Evolutionary conservation across 495 filamentous ascomycete species (phyloP), one percentile per base, ranked within the genome.

Genomic region (Xylaria intraflava): DNA sequence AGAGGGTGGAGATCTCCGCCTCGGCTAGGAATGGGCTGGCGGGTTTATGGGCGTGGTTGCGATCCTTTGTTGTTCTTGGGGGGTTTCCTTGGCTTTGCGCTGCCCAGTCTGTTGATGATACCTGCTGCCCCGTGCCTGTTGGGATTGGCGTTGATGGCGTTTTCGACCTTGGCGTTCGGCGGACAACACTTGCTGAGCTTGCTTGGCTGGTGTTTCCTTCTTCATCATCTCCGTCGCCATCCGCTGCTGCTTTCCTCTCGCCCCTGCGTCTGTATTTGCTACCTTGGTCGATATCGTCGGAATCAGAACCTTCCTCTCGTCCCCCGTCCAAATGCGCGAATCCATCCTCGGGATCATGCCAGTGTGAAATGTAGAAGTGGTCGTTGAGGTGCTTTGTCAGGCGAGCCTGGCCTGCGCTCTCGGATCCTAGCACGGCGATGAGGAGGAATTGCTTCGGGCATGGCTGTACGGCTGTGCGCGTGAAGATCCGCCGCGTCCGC

Each of bases 291-390:
- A n/a, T 17, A 17, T 20, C 19, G 14, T 44, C 62, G 54, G 1
- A 29, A n/a, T 45, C 30, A 6, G 17, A 5, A 2, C 49, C 29
- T 16, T 53, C 66, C 3, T 59, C 57, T 7, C 59, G 62, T 5
- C 61, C 58, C 19, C 85, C 82, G 57, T 93, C 86, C 1, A 88
- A 65, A 54, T 92, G 83, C 1, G 79, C 74, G 50, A 87, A 86
- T 22, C 52, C 52, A 0, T 90, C 83, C 14, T 83, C 78, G 3
- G 78, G 73, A 30, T 84, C 76, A 62, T 98, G 90, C 69, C 83
- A 88, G 68, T 96, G 90, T 0, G 89, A 91, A 16, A 98, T 82
- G 62, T 91, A 88, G 54, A 97, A 82, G 58, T 87, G 81, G 50
- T 96, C 90, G 63, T 87, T 89, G 73, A 95, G 64, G 53, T 79